Percentiles rank a stretch among this genome's conserved stretches.
Conservation (phyloP, 148 eudicot genomes). For the Bassia scoparia region DNA sequence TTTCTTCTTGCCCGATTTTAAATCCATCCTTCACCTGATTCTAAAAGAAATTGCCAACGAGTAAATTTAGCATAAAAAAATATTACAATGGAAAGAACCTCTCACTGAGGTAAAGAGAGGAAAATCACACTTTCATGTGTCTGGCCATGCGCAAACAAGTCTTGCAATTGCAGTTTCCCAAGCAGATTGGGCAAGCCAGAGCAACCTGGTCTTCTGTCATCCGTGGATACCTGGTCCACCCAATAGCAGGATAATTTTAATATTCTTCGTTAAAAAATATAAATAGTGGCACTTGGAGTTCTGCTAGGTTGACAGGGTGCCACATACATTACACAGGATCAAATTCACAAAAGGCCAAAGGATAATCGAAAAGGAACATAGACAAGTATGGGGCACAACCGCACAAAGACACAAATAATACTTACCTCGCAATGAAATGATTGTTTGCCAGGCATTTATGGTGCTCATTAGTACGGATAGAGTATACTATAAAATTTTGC, state of each 20-base stretch:
- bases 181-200: constrained; percentile 50
- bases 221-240: constrained; percentile 47
- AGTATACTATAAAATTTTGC: not conserved
- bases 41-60: constrained; percentile 18
- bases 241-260: not conserved
- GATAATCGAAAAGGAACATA: not conserved
- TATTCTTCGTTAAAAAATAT: not conserved
- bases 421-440: not conserved
- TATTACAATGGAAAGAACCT: not conserved
- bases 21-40: constrained; percentile 11
- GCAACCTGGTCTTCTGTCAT: constrained; percentile 50
- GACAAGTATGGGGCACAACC: not conserved
- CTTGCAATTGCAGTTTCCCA: constrained; percentile 61
- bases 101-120: not conserved
- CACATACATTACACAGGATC: not conserved
- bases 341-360: not conserved
- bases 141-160: constrained; percentile 46
- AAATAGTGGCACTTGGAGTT: too few species aligned
- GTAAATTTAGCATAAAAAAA: not conserved
- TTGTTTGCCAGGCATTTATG: not conserved
- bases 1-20: constrained; percentile 25
- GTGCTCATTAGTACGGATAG: not conserved
- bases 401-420: not conserved
- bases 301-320: not conserved
- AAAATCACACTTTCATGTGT: constrained; percentile 17